Base-by-base conservation (phyloP, 1,284 basidiomycete genomes). In the Rhodofomes roseus region DNA sequence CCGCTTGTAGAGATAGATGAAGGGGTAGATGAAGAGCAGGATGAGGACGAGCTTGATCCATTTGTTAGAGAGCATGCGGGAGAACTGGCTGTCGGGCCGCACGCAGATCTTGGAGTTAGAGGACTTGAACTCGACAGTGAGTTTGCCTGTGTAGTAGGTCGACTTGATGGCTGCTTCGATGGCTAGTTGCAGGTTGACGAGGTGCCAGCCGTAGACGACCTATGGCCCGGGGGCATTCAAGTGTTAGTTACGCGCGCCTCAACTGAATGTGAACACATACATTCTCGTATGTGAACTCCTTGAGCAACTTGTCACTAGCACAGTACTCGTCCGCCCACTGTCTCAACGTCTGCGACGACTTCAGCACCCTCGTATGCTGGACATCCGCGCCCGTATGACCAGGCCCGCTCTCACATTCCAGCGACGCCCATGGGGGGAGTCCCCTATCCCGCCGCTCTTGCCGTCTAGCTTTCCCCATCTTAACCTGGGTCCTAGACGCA, bases 261-360 rank as follows among this genome's bases (percentile, higher is more conserved):
- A 7, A 36, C 34, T 36, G 37, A 31, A 61, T 54, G 7, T 29
- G 9, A 7, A 23, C 12, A 25, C 57, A 23, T 59, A 82, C 81
- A 77, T 89, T 89, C 41, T 76, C 72, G 62, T 89, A 84, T 0
- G 77, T 74, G 68, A 91, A 87, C 68, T 87, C 84, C 69, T 90
- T 90, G 59, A 91, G 73, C 22, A 77, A 66, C 59, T 84, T 88
- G 7, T 65, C 69, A 67, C 85, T 86, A 9, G 79, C 75, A 56
- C 84, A 87, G 66, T 87, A 90, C 57, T 85, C 81, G 65, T 90
- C 85, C 22, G 87, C 87, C 89, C 89, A 91, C 57, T 83, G 77
- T 20, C 84, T 77, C 50, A 89, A 67, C 1, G 82, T 79, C 72
- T 77, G 80, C 18, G 83, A 83, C 1, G 82, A 82, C 58, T 72